A percentile compares a stretch with the other conserved stretches of the same genome.
Conservation (phyloP, 2,329 filamentous ascomycete species). For the Aspergillus calidoustus region DNA sequence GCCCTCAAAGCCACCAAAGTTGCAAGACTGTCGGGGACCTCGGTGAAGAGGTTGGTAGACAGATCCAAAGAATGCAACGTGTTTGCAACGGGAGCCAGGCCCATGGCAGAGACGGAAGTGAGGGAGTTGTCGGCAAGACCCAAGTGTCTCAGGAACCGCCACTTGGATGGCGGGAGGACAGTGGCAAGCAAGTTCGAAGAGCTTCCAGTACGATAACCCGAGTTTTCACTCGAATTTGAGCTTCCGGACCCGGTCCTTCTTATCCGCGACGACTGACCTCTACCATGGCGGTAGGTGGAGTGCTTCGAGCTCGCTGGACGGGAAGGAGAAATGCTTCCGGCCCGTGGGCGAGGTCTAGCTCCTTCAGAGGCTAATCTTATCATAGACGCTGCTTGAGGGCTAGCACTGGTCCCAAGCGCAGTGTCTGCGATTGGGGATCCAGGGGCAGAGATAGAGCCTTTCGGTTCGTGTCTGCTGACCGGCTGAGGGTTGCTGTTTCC, state of each 20-base stretch:
- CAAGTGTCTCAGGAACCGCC: constrained; percentile 91
- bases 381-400: constrained; percentile 52
- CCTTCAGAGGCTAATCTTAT: constrained; percentile 63
- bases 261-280: constrained; percentile 72
- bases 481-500: constrained; percentile 62
- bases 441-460: constrained; percentile 70
- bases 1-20: constrained; percentile 86
- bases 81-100: constrained; percentile 80
- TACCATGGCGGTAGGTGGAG: constrained; percentile 64
- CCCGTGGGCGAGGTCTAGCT: constrained; percentile 44
- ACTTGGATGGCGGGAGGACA: constrained; percentile 81
- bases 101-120: constrained; percentile 74
- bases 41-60: constrained; percentile 89
- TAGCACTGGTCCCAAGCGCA: constrained; percentile 53
- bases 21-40: constrained; percentile 89
- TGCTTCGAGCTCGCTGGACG: constrained; percentile 78
- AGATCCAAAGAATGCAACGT: constrained; percentile 91
- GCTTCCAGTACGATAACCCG: constrained; percentile 64
- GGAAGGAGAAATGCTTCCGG: constrained; percentile 80
- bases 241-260: constrained; percentile 89
- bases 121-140: constrained; percentile 91
- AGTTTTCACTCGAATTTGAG: constrained; percentile 76
- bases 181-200: constrained; percentile 76
- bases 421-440: constrained; percentile 62
- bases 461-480: constrained; percentile 67